Conservation (phyloP, 441 rosid species). For the Flueggea neowawraea region DNA sequence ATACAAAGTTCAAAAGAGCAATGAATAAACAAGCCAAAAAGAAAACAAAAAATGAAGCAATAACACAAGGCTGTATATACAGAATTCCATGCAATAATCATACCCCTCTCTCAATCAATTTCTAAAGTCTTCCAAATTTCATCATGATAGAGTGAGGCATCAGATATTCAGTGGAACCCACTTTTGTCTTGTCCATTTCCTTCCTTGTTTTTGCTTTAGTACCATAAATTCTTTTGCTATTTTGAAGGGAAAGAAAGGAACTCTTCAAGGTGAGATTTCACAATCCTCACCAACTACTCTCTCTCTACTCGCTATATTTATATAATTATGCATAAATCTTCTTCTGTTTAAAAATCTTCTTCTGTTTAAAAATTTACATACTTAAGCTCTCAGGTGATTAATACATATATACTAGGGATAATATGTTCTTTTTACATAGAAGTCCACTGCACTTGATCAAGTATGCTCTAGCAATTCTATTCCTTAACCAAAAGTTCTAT, state of each 20-base stretch:
- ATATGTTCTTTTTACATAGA: too few species aligned
- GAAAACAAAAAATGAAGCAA: slow-evolving; percentile 7
- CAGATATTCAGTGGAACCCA: slow-evolving; percentile 55
- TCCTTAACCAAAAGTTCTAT: too few species aligned
- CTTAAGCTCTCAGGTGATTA: too few species aligned
- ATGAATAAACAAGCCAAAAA: slow-evolving; percentile 20
- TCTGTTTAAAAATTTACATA: too few species aligned
- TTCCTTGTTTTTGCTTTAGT: background rate
- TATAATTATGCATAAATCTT: too few species aligned
- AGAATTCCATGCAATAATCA: slow-evolving; percentile 94
- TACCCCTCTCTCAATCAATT: slow-evolving; percentile 63
- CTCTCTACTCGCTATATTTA: too few species aligned
- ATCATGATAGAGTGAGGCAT: slow-evolving; percentile 75
- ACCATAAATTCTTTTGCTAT: background rate
- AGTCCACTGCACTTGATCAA: too few species aligned
- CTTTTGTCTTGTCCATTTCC: slow-evolving; percentile 8
- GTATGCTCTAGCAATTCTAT: too few species aligned
- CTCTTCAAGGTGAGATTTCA: slow-evolving; percentile 24
- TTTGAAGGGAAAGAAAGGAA: slow-evolving; percentile 1
- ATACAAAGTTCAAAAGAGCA: slow-evolving; percentile 42
- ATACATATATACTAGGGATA: too few species aligned
- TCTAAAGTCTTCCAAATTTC: slow-evolving; percentile 47
- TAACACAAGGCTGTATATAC: background rate
- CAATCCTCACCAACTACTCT: slow-evolving; percentile 27
- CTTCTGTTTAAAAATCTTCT: too few species aligned